Conservation (phyloP, 73 alveolate species). For the Symbiodinium pilosum region DNA sequence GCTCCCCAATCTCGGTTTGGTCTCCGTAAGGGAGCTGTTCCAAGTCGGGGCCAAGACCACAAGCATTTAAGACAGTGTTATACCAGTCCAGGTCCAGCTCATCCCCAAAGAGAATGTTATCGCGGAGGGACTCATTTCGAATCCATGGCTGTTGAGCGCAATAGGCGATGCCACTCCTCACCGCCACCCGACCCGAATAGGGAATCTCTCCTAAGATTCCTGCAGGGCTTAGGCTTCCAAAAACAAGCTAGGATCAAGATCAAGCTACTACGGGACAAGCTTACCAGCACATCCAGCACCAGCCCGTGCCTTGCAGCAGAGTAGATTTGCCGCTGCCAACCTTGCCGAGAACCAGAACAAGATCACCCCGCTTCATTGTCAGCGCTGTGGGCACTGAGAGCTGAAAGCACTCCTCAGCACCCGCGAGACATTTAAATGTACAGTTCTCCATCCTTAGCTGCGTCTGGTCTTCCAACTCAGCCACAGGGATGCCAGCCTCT, state of each 20-base stretch:
- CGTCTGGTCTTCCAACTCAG: conserved; percentile 20
- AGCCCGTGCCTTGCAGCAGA: conserved; percentile 95
- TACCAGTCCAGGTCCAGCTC: conserved; percentile 95
- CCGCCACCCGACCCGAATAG: conserved; percentile 12
- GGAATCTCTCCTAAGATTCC: conserved; percentile 39
- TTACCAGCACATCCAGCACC: conserved; percentile 5
- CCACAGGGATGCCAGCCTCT: conserved; percentile 68
- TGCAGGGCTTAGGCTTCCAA: neutral
- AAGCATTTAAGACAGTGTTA: conserved; percentile 96
- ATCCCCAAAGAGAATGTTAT: conserved; percentile 96
- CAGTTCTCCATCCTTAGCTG: conserved; percentile 12
- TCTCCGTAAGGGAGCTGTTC: conserved; percentile 96
- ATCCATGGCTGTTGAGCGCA: conserved; percentile 97
- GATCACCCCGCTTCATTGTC: conserved; percentile 33
- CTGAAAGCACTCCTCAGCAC: neutral
- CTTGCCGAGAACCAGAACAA: conserved; percentile 58
- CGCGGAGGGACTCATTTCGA: conserved; percentile 96
- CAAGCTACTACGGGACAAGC: neutral
- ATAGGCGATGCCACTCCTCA: conserved; percentile 95
- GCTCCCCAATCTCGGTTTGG: conserved; percentile 98
- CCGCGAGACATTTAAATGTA: neutral
- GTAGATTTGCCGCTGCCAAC: conserved; percentile 97
- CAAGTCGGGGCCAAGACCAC: conserved; percentile 96
- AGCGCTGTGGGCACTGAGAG: neutral
- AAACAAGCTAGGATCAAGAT: too few species aligned